phyloP scores from a whole-genome alignment of 108 stramenopile genomes.

The Pseudonitzschia multistriata region DNA sequence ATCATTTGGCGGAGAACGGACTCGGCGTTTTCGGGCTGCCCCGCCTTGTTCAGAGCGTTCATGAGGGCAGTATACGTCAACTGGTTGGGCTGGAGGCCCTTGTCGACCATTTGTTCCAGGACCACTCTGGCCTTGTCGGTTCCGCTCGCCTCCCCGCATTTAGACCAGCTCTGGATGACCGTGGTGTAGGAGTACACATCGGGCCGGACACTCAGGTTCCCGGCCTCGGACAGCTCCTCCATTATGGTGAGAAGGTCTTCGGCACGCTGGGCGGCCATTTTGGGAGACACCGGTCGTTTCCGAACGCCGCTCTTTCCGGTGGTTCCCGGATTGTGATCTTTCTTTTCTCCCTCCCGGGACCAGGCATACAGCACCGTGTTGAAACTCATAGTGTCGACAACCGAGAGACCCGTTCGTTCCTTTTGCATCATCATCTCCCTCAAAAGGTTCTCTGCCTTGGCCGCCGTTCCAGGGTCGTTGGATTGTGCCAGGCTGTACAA shows the following conservation, averaged over 20 bases:
- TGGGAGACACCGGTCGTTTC: not conserved
- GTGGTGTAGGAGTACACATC: constrained; percentile 57
- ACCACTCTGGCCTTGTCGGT: constrained; percentile 24
- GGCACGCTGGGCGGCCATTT: constrained; percentile 28
- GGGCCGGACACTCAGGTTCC: constrained; percentile 53
- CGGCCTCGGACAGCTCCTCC: constrained; percentile 42
- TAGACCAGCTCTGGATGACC: constrained; percentile 38
- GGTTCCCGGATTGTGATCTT: not conserved
- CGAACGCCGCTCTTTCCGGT: not conserved
- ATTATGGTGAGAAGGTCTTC: constrained; percentile 46
- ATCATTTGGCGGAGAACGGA: constrained; percentile 33
- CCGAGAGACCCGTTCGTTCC: not conserved
- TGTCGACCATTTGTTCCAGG: constrained; percentile 19
- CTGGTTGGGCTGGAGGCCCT: constrained; percentile 28
- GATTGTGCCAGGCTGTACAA: constrained; percentile 44
- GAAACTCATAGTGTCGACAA: constrained; percentile 57
- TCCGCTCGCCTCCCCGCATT: not conserved
- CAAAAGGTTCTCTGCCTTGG: constrained; percentile 36
- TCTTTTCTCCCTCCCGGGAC: constrained; percentile 20
- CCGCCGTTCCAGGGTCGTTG: constrained; percentile 21
- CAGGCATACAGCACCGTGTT: constrained; percentile 70
- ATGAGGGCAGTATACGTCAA: constrained; percentile 46
- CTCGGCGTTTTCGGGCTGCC: constrained; percentile 35
- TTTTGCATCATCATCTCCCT: constrained; percentile 33
- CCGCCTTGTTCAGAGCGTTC: constrained; percentile 23